Evolutionary conservation across 441 rosid genomes (phyloP).

Genomic region (Codiaeum variegatum): DNA sequence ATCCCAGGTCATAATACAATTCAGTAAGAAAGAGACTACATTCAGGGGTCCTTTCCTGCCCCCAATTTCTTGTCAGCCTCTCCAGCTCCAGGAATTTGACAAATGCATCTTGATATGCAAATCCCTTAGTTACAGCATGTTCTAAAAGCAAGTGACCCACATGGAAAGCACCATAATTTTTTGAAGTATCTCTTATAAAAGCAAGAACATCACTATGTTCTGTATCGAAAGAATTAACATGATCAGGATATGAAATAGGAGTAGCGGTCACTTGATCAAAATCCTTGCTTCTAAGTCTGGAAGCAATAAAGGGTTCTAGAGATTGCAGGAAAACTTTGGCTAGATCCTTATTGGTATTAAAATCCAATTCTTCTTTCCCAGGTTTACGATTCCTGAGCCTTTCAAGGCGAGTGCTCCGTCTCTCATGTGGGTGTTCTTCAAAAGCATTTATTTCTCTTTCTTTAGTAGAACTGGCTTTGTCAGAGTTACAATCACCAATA

Average conservation of each 20-base stretch:
- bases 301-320: conserved; percentile 67
- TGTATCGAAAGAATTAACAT: conserved; percentile 38
- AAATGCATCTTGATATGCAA: conserved; percentile 47
- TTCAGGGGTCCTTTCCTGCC: conserved; percentile 75
- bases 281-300: conserved; percentile 31
- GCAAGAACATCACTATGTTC: conserved; percentile 47
- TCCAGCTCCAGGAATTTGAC: conserved; percentile 78
- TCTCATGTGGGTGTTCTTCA: conserved; percentile 91
- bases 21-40: conserved; percentile 96
- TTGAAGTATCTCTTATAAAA: conserved; percentile 67
- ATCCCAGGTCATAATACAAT: conserved; percentile 72
- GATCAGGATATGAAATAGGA: conserved; percentile 34
- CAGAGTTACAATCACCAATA: conserved; percentile 43
- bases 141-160: conserved; percentile 89
- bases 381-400: conserved; percentile 95
- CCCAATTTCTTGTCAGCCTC: conserved; percentile 83
- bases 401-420: conserved; percentile 96
- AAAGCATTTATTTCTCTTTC: conserved; percentile 47
- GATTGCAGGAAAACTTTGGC: conserved; percentile 63
- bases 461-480: conserved; percentile 40
- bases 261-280: conserved; percentile 33
- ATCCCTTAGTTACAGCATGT: conserved; percentile 44
- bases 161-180: conserved; percentile 88
- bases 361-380: conserved; percentile 81
- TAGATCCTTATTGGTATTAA: conserved; percentile 52